Conservation (phyloP, 805 yeast species). For the Saccharomyces paradoxus region DNA sequence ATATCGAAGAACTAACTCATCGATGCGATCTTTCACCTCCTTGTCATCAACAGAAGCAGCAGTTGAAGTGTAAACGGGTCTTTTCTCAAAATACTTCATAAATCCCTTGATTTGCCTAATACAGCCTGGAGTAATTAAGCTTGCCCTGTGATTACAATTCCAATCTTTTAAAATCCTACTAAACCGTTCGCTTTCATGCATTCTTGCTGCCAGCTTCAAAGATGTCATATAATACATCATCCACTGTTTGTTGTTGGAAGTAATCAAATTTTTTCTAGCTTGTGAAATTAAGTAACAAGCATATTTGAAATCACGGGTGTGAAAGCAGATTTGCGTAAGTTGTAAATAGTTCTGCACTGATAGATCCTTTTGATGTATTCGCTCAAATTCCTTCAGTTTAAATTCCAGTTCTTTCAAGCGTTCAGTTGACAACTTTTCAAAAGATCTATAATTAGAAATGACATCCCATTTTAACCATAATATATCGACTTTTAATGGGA, state of each 20-base stretch:
- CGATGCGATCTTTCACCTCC: slow-evolving; percentile 12
- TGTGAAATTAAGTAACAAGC: slow-evolving; percentile 5
- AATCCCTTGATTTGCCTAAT: slow-evolving; percentile 19
- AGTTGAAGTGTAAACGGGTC: neutral
- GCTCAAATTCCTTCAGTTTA: slow-evolving; percentile 13
- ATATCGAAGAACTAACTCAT: slow-evolving; percentile 12
- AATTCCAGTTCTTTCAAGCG: neutral
- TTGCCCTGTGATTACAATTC: slow-evolving; percentile 17
- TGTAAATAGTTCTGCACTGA: slow-evolving; percentile 21
- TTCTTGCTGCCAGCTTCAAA: slow-evolving; percentile 13
- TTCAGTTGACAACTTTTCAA: neutral
- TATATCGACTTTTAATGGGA: slow-evolving; percentile 21
- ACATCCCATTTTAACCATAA: slow-evolving; percentile 17
- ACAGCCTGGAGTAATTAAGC: slow-evolving; percentile 12
- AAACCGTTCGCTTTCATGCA: slow-evolving; percentile 10
- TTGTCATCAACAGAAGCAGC: neutral
- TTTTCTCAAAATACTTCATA: slow-evolving; percentile 13
- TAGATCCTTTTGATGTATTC: slow-evolving; percentile 6
- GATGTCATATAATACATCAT: slow-evolving; percentile 16
- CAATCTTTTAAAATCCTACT: slow-evolving; percentile 16
- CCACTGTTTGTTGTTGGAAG: slow-evolving; percentile 14
- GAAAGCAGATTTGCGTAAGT: slow-evolving; percentile 12
- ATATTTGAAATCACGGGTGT: slow-evolving; percentile 8
- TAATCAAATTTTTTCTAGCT: slow-evolving; percentile 7
- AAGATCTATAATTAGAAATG: slow-evolving; percentile 1